These are phyloP conservation scores for Erodium moschatum DNA, from an alignment of 441 rosid genomes.

Conservation along the genomic window DNA sequence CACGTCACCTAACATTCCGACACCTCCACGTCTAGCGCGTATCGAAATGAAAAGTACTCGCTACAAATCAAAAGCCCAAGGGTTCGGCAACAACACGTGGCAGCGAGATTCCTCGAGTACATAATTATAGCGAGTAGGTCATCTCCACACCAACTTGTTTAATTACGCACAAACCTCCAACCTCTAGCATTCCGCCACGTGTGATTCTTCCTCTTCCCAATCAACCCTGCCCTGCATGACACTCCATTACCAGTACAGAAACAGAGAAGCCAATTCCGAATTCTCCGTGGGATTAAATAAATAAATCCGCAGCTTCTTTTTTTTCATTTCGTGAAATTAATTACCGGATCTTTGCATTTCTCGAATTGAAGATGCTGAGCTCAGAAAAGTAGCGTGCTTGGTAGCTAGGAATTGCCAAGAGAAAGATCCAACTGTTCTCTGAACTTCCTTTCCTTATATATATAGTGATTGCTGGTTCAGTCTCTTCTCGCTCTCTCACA, in stretches of 20 bases:
- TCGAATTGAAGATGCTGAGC: background rate
- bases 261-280: constrained; percentile 6
- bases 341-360: background rate
- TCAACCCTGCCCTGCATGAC: constrained; percentile 4
- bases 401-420: background rate
- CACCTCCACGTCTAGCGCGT: background rate
- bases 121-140: background rate
- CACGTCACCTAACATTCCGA: background rate
- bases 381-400: background rate
- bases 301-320: background rate
- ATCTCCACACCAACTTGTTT: constrained; percentile 1
- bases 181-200: background rate
- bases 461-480: background rate
- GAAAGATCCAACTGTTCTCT: background rate
- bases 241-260: background rate
- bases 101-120: background rate
- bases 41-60: background rate
- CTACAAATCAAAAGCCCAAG: background rate
- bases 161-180: background rate
- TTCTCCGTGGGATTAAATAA: background rate
- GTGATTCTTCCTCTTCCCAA: background rate
- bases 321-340: background rate
- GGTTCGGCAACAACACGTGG: background rate
- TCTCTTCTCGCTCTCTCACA: background rate
- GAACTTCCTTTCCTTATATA: background rate